phyloP scores from a whole-genome alignment of 2,329 filamentous ascomycete species.

The Aaosphaeria arxii region DNA sequence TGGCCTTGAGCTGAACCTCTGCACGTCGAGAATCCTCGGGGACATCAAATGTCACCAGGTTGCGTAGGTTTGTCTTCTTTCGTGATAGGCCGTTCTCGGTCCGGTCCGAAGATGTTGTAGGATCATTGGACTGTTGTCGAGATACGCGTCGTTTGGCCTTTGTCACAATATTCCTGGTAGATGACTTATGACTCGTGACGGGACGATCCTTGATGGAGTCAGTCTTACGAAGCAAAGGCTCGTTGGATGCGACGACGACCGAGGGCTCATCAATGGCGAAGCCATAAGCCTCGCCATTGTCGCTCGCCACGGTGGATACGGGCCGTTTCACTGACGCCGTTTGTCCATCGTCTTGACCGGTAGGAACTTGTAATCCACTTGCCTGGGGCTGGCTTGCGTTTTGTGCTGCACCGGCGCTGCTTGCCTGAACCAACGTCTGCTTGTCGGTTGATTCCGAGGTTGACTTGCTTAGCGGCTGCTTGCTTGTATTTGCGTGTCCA shows the following conservation, averaged over 20 bases:
- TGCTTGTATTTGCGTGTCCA: conserved; percentile 21
- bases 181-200: conserved; percentile 9
- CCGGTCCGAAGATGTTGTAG: conserved; percentile 3
- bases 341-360: conserved; percentile 10
- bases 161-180: conserved; percentile 26
- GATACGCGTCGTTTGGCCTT: conserved; percentile 26
- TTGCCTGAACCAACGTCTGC: conserved; percentile 4
- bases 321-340: conserved; percentile 25
- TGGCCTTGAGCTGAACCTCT: conserved; percentile 37
- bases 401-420: not conserved
- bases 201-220: conserved; percentile 24
- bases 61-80: conserved; percentile 28
- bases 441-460: conserved; percentile 25
- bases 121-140: conserved; percentile 7
- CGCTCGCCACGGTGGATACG: conserved; percentile 26
- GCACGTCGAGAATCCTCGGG: conserved; percentile 39
- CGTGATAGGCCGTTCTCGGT: conserved; percentile 14
- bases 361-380: conserved; percentile 29
- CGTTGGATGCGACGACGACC: conserved; percentile 36
- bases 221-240: conserved; percentile 35
- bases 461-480: conserved; percentile 18
- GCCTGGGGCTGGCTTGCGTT: conserved; percentile 18
- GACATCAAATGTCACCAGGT: conserved; percentile 42
- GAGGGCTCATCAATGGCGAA: conserved; percentile 25
- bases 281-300: conserved; percentile 14